A percentile compares a stretch with the other conserved stretches of the same genome.
Evolutionary conservation across 345 rosid genomes (phyloP).

Genomic region (Salix arbutifolia): DNA sequence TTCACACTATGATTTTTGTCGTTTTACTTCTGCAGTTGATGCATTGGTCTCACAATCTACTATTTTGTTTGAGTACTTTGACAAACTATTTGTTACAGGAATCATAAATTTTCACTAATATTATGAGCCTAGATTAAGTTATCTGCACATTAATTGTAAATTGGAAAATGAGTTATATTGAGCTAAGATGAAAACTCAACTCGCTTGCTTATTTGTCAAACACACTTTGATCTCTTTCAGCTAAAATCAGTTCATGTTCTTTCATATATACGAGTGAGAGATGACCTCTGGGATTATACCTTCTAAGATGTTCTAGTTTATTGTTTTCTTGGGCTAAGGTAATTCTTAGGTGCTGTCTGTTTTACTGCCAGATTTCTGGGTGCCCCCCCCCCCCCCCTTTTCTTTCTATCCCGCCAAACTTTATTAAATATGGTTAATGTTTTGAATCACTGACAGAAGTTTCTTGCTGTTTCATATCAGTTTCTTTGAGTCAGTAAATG

Average conservation of each 20-base stretch:
- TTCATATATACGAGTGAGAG: neutral
- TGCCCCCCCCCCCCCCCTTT: no score
- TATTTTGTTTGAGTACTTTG: neutral
- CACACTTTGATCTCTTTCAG: no score
- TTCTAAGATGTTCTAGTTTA: neutral
- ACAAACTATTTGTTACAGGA: neutral
- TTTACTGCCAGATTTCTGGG: neutral
- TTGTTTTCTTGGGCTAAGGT: neutral
- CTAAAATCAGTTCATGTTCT: no score
- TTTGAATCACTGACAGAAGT: neutral
- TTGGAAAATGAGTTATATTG: no score
- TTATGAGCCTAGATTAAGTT: neutral
- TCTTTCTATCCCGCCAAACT: no score
- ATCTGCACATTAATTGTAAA: neutral
- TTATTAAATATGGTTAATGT: neutral
- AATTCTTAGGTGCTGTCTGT: neutral
- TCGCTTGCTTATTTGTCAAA: no score
- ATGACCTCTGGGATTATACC: neutral
- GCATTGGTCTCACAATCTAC: neutral
- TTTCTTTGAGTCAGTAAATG: neutral
- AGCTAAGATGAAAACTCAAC: no score
- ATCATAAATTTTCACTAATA: neutral
- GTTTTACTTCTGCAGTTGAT: neutral
- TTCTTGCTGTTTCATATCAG: neutral
- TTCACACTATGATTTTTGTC: neutral